Evolutionary conservation across 2,329 filamentous ascomycete genomes (phyloP).

Genomic region (Ustilaginoidea virens): DNA sequence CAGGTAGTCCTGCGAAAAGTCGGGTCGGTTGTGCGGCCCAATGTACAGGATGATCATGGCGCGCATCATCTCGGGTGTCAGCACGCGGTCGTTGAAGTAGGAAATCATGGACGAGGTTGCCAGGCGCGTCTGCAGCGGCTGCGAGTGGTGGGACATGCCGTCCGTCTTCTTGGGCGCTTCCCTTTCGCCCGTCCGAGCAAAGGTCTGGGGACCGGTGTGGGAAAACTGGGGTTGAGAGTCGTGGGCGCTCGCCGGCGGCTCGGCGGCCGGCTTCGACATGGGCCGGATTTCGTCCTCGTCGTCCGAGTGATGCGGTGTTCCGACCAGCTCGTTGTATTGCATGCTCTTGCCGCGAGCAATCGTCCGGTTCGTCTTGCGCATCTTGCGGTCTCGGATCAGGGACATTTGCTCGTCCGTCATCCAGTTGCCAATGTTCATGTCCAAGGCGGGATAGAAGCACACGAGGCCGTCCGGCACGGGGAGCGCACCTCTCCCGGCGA

Average conservation of each 20-base stretch:
- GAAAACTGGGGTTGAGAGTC: slow-evolving; percentile 28
- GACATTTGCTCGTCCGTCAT: slow-evolving; percentile 98
- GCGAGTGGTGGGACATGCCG: slow-evolving; percentile 33
- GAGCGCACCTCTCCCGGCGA: slow-evolving; percentile 32
- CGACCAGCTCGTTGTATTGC: slow-evolving; percentile 72
- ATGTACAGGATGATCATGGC: slow-evolving; percentile 98
- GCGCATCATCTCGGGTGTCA: slow-evolving; percentile 96
- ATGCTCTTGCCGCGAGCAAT: slow-evolving; percentile 75
- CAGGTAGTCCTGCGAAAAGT: slow-evolving; percentile 83
- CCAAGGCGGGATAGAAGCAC: slow-evolving; percentile 76
- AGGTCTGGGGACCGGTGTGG: slow-evolving; percentile 25
- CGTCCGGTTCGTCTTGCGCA: slow-evolving; percentile 60
- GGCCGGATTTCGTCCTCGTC: slow-evolving; percentile 43
- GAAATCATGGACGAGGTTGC: slow-evolving; percentile 96
- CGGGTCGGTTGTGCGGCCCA: slow-evolving; percentile 80
- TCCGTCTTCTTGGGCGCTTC: slow-evolving; percentile 7
- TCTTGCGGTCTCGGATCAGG: slow-evolving; percentile 69
- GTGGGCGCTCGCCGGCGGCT: slow-evolving; percentile 18
- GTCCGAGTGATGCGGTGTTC: slow-evolving; percentile 69
- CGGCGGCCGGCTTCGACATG: slow-evolving; percentile 9
- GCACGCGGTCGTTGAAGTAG: slow-evolving; percentile 89
- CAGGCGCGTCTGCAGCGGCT: slow-evolving; percentile 64
- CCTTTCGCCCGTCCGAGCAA: slow-evolving; percentile 5
- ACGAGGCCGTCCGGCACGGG: slow-evolving; percentile 68
- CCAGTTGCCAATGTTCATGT: slow-evolving; percentile 98